phyloP scores from a whole-genome alignment of 164 flowering plant genomes.

The Berberis thunbergii region DNA sequence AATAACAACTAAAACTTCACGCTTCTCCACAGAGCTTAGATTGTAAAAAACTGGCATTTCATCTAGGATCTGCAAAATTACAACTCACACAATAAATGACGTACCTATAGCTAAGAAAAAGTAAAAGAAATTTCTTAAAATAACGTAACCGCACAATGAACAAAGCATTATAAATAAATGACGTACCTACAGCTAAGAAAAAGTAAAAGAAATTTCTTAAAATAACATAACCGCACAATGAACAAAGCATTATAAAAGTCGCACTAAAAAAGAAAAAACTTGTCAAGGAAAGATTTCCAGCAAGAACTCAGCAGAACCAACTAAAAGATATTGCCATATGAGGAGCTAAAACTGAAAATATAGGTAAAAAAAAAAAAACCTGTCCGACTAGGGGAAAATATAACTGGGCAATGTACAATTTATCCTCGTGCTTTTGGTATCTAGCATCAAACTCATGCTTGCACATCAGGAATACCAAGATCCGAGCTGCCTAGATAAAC shows the following conservation, averaged over 20 bases:
- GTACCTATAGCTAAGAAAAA: background rate
- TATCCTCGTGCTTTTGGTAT: slow-evolving; percentile 95
- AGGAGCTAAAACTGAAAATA: too few relatives aligned
- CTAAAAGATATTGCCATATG: too few relatives aligned
- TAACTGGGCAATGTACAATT: slow-evolving; percentile 90
- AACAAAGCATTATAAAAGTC: too few relatives aligned
- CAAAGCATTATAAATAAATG: background rate
- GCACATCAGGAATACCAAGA: slow-evolving; percentile 85
- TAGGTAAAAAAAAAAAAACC: slow-evolving; percentile 27
- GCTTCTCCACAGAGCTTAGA: slow-evolving; percentile 79
- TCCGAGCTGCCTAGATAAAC: slow-evolving; percentile 74
- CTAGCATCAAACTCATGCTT: slow-evolving; percentile 98
- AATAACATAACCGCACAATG: too few relatives aligned
- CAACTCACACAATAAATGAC: slow-evolving; percentile 1
- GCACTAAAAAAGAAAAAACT: too few relatives aligned
- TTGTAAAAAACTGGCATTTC: slow-evolving; percentile 99
- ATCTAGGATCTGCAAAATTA: slow-evolving; percentile 74
- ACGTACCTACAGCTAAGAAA: background rate
- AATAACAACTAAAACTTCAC: slow-evolving; percentile 76
- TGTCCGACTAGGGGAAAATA: slow-evolving; percentile 97
- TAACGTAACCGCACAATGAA: too few relatives aligned
- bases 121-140: too few relatives aligned
- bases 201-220: too few relatives aligned
- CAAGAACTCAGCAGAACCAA: too few relatives aligned
- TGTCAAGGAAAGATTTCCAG: too few relatives aligned